phyloP scores from a whole-genome alignment of 805 yeast genomes.

The Metschnikowia continentalis region DNA sequence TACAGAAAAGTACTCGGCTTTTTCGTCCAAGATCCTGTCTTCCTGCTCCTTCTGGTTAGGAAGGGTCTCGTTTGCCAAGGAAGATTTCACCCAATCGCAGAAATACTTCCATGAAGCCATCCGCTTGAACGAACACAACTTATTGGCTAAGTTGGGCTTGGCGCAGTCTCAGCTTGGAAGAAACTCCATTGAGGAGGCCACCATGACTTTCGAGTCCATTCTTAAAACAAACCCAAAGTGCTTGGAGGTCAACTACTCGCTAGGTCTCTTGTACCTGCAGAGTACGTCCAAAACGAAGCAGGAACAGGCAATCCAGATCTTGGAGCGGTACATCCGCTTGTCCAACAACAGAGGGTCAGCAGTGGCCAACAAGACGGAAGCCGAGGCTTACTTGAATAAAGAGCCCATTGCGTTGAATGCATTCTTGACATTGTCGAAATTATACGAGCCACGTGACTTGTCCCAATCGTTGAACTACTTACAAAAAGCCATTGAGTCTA shows the following conservation, averaged over 20 bases:
- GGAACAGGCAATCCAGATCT: conserved; percentile 52
- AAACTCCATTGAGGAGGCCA: conserved; percentile 75
- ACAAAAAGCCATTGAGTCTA: conserved; percentile 54
- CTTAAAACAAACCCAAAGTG: conserved; percentile 63
- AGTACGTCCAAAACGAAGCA: conserved; percentile 39
- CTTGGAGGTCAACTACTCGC: conserved; percentile 67
- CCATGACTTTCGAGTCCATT: conserved; percentile 75
- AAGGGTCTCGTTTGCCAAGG: conserved; percentile 59
- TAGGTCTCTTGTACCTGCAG: conserved; percentile 71
- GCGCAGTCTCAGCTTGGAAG: conserved; percentile 81
- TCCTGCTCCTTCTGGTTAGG: conserved; percentile 73
- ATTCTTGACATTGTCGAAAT: conserved; percentile 59
- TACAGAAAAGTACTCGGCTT: conserved; percentile 22
- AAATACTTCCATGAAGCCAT: conserved; percentile 68
- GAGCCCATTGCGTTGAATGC: conserved; percentile 65
- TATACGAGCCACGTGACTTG: conserved; percentile 64
- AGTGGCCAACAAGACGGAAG: conserved; percentile 21
- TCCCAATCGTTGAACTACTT: conserved; percentile 65
- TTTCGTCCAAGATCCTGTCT: conserved; percentile 31
- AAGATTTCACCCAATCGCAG: conserved; percentile 68
- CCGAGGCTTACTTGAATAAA: conserved; percentile 27
- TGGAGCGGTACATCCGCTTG: conserved; percentile 68
- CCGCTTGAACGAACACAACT: conserved; percentile 57
- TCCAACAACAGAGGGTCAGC: conserved; percentile 46
- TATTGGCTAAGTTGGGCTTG: conserved; percentile 73